phyloP scores from a whole-genome alignment of 1,284 basidiomycete genomes.

The Sphaerobolus stellatus region DNA sequence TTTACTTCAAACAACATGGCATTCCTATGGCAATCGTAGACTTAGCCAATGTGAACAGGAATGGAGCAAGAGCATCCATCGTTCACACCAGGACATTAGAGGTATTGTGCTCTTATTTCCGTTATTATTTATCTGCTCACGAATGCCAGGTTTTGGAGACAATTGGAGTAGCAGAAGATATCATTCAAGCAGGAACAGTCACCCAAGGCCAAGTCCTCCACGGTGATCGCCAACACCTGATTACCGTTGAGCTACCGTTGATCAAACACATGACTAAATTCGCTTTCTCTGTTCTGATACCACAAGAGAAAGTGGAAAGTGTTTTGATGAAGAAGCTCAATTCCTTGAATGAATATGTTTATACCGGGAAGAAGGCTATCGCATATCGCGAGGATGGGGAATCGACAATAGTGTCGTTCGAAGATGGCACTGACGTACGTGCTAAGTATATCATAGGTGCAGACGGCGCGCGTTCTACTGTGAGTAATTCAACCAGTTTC shows the following conservation, averaged over 20 bases:
- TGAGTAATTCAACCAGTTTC: constrained; percentile 27
- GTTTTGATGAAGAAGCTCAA: constrained; percentile 38
- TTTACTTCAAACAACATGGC: constrained; percentile 45
- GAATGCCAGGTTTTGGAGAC: constrained; percentile 42
- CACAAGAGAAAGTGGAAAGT: constrained; percentile 50
- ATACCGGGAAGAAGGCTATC: constrained; percentile 27
- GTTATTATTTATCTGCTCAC: neutral
- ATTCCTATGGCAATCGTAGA: constrained; percentile 50
- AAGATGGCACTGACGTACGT: constrained; percentile 45
- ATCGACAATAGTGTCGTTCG: constrained; percentile 44
- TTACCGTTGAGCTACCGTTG: constrained; percentile 32
- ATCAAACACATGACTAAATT: constrained; percentile 42
- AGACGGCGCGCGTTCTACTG: constrained; percentile 53
- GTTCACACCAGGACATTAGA: constrained; percentile 50
- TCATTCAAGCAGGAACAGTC: constrained; percentile 42
- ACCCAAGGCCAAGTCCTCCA: constrained; percentile 26
- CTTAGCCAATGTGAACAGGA: constrained; percentile 14
- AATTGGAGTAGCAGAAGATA: constrained; percentile 42
- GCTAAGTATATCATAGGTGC: constrained; percentile 54
- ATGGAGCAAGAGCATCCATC: constrained; percentile 31
- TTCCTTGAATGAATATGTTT: constrained; percentile 34
- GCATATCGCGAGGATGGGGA: constrained; percentile 31
- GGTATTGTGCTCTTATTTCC: constrained; percentile 17
- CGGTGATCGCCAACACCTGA: constrained; percentile 30
- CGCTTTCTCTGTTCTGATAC: constrained; percentile 44